Conservation (phyloP, 805 yeast genomes). For the Kodamaea neixiangensis region DNA sequence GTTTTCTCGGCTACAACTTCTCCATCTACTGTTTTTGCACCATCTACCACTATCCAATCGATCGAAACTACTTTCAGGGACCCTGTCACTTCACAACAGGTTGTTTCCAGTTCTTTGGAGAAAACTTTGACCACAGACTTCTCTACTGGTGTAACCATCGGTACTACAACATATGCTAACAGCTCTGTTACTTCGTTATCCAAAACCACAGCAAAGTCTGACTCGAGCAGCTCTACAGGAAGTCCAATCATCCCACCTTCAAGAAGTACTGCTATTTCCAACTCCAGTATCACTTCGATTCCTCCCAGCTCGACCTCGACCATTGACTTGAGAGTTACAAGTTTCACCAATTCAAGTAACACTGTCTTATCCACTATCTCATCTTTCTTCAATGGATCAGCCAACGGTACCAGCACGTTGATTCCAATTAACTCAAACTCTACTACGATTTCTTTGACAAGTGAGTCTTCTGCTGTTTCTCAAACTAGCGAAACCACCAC, state of each 20-base stretch:
- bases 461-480: not conserved
- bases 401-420: not conserved
- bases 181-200: constrained; percentile 1
- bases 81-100: constrained; percentile 32
- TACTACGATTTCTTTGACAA: not conserved
- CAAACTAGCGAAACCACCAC: not conserved
- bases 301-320: constrained; percentile 1
- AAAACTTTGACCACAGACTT: constrained; percentile 25
- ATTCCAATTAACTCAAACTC: not conserved
- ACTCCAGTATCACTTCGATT: not conserved
- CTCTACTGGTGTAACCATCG: constrained; percentile 18
- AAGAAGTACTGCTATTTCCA: not conserved
- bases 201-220: not conserved
- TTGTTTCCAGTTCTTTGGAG: constrained; percentile 23
- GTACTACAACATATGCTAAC: not conserved
- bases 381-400: not conserved
- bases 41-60: constrained; percentile 21
- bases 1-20: constrained; percentile 28
- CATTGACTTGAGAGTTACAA: not conserved
- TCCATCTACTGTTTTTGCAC: constrained; percentile 22
- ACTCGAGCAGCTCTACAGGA: not conserved
- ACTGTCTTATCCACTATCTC: not conserved
- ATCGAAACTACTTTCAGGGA: constrained; percentile 23
- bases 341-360: not conserved
- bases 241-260: not conserved